Base-by-base conservation (phyloP, 2,329 filamentous ascomycete species). In the Fusarium pilosicola region DNA sequence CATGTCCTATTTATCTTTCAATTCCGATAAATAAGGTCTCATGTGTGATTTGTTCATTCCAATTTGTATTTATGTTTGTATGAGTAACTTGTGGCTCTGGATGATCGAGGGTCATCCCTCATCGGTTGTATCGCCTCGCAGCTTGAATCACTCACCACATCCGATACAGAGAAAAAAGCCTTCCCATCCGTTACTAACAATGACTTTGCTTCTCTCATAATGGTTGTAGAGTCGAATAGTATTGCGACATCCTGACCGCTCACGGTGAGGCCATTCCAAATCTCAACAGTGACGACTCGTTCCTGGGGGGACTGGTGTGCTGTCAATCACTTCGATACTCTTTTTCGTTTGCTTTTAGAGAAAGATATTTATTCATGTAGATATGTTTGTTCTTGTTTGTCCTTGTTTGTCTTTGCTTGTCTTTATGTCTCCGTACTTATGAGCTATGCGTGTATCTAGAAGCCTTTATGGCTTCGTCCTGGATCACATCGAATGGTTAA, bases 41-140 rank as follows among this genome's bases (percentile, higher is more conserved):
- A 4, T n/a, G 7, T 15, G 17, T n/a, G 2, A 13, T 6, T 24
- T 8, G 5, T 3, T 58, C 17, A 4, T 9, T n/a, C 36, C 7
- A n/a, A 3, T 12, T 8, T 26, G 30, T 38, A 3, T 28, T 26
- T n/a, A 11, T 28, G 32, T 28, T 17, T 26, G 18, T 28, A 26
- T 6, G 22, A 15, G 24, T 13, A n/a, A 34, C 12, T 10, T n/a
- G 32, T 51, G 32, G 24, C 24, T 49, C 15, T 30, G 20, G 20
- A 36, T 36, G 42, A 51, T 18, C 32, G 24, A 58, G 41, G 36
- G 30, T 51, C 15, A 38, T 30, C 24, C 41, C 20, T 38, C 15
- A 10, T 36, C 24, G 6, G 15, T 14, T 18, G 18, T 26, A 15
- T 46, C 20, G 32, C 32, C 55, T 48, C 10, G 11, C 10, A 12